These are phyloP conservation scores for Monotropa hypopitys DNA, from an alignment of 179 eudicot genomes.

Conservation along the genomic window DNA sequence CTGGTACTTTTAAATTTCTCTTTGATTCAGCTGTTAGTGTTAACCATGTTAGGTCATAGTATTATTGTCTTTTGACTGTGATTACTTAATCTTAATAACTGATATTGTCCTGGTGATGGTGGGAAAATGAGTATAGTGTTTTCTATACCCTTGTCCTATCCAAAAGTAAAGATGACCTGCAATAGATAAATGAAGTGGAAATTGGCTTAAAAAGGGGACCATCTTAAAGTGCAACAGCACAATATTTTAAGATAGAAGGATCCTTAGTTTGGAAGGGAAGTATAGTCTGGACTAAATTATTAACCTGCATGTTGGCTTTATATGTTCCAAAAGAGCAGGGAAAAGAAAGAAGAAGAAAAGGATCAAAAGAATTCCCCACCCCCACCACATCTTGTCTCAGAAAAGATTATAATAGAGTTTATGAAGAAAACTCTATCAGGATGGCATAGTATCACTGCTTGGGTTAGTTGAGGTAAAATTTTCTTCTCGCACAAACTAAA, in stretches of 20 bases:
- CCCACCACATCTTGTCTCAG: neutral
- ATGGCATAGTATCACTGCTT: neutral
- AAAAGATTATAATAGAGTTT: neutral
- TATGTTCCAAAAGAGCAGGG: neutral
- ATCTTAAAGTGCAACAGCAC: neutral
- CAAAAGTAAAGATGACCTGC: neutral
- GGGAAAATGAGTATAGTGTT: neutral
- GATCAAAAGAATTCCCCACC: no score
- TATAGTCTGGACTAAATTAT: neutral
- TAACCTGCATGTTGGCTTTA: neutral
- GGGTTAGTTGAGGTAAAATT: neutral
- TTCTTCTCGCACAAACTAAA: neutral
- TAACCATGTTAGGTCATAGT: neutral
- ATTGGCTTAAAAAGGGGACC: neutral
- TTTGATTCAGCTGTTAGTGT: slow-evolving; percentile 2
- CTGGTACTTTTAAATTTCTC: neutral
- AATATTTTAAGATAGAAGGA: neutral
- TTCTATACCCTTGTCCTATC: neutral
- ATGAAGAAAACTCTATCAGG: neutral
- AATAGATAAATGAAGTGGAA: neutral
- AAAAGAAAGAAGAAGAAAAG: neutral
- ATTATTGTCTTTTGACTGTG: neutral
- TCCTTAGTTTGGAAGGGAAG: neutral
- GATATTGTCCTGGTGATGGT: neutral
- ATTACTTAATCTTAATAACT: neutral